Evolutionary conservation across 352 stramenopile species (phyloP).

Genomic region (Plasmopara halstedii): DNA sequence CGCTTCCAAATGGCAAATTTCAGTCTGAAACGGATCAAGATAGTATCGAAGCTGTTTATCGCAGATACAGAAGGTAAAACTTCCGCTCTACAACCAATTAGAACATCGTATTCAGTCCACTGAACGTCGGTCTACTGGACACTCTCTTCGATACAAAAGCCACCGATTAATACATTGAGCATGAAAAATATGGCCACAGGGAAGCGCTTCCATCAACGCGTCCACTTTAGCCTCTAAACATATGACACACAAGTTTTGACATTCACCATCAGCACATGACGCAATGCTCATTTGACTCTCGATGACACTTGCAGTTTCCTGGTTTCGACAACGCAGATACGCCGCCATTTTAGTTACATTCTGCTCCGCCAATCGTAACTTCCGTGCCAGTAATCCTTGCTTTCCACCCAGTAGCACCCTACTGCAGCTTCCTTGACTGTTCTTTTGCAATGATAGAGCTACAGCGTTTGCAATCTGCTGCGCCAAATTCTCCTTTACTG

Average conservation of each 20-base stretch:
- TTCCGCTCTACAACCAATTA: too few species aligned
- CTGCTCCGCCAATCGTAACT: constrained; percentile 17
- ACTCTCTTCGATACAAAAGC: constrained; percentile 24
- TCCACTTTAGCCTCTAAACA: constrained; percentile 17
- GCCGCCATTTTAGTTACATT: constrained; percentile 23
- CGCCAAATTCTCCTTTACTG: constrained; percentile 9
- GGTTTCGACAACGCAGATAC: constrained; percentile 10
- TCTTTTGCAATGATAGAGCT: constrained; percentile 20
- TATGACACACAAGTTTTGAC: constrained; percentile 24
- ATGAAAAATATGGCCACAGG: constrained; percentile 39
- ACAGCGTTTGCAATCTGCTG: constrained; percentile 19
- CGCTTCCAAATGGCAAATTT: too few species aligned
- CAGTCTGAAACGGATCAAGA: too few species aligned
- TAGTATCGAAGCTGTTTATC: too few species aligned
- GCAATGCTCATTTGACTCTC: neutral
- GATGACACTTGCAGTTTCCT: neutral
- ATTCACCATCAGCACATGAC: neutral
- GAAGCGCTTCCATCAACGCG: constrained; percentile 13
- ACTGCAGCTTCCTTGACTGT: neutral
- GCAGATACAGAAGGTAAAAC: too few species aligned
- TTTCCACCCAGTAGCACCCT: neutral
- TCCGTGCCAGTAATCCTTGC: constrained; percentile 15
- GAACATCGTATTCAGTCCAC: constrained; percentile 21
- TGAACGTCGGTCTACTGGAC: constrained; percentile 25
- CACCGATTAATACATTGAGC: constrained; percentile 24